phyloP scores from a whole-genome alignment of 805 yeast species.

The Candida ipomoeae region DNA sequence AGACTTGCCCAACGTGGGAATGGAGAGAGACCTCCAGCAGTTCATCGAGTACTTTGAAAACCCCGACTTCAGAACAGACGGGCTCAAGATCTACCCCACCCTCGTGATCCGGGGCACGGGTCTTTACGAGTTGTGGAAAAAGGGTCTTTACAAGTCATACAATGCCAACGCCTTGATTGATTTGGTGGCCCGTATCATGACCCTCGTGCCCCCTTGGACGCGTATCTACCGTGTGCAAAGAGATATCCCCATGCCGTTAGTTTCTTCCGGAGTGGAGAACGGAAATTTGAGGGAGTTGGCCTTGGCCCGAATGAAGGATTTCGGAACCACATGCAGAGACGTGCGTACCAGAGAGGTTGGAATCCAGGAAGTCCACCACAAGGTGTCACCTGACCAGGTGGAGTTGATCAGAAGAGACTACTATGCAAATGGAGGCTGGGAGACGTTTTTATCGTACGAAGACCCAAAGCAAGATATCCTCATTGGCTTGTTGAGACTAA shows the following conservation, averaged over 20 bases:
- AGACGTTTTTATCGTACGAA: slow-evolving; percentile 91
- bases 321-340: slow-evolving; percentile 93
- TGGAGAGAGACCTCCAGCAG: slow-evolving; percentile 96
- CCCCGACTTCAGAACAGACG: slow-evolving; percentile 96
- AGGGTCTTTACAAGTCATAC: slow-evolving; percentile 89
- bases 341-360: slow-evolving; percentile 98
- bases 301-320: slow-evolving; percentile 94
- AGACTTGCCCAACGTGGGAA: slow-evolving; percentile 95
- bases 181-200: slow-evolving; percentile 90
- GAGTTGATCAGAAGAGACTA: slow-evolving; percentile 94
- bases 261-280: slow-evolving; percentile 95
- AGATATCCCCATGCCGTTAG: slow-evolving; percentile 98
- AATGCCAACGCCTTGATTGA: slow-evolving; percentile 93
- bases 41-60: slow-evolving; percentile 95
- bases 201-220: slow-evolving; percentile 98
- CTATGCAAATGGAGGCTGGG: slow-evolving; percentile 98
- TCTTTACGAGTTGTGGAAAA: slow-evolving; percentile 93
- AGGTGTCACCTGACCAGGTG: slow-evolving; percentile 94
- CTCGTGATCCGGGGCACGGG: slow-evolving; percentile 97
- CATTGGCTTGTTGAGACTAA: slow-evolving; percentile 81
- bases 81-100: slow-evolving; percentile 92
- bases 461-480: slow-evolving; percentile 95
- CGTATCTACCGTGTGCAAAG: slow-evolving; percentile 97
- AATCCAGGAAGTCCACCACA: slow-evolving; percentile 96
- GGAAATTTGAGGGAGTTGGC: slow-evolving; percentile 96